Evolutionary conservation across 495 filamentous ascomycete species (phyloP).

Genomic region (Trichoderma virens): DNA sequence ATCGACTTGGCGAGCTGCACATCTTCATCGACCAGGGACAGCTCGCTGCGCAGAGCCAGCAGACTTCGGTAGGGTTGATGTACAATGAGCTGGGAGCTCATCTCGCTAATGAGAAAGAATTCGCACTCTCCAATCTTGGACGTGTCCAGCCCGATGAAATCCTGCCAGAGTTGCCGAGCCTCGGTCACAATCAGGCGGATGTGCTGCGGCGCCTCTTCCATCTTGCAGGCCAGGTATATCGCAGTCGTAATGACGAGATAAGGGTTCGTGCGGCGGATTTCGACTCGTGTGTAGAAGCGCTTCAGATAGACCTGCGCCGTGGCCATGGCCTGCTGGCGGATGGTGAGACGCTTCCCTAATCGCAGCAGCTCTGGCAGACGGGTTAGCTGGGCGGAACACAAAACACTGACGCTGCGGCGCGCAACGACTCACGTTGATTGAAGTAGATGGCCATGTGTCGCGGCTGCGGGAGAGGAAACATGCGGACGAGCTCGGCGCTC

Average conservation of each 20-base stretch:
- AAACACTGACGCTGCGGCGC: constrained; percentile 21
- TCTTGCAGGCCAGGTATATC: constrained; percentile 93
- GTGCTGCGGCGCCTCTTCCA: constrained; percentile 97
- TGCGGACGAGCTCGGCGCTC: constrained; percentile 60
- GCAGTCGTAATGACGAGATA: constrained; percentile 87
- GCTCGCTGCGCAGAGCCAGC: constrained; percentile 58
- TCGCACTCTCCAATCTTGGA: constrained; percentile 91
- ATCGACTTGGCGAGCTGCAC: constrained; percentile 70
- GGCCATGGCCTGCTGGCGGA: constrained; percentile 86
- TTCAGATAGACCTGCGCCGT: constrained; percentile 93
- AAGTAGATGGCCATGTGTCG: constrained; percentile 87
- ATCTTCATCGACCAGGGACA: constrained; percentile 72
- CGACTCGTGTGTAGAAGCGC: constrained; percentile 85
- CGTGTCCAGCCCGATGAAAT: constrained; percentile 73
- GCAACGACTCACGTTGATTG: constrained; percentile 57
- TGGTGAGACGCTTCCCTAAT: constrained; percentile 68
- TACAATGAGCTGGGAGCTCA: constrained; percentile 89
- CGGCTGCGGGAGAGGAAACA: constrained; percentile 73
- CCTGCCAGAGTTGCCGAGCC: constrained; percentile 83
- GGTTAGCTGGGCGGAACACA: not conserved
- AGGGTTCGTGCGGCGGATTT: constrained; percentile 87
- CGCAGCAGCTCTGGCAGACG: constrained; percentile 60
- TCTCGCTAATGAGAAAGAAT: constrained; percentile 89
- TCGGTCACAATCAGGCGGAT: constrained; percentile 82
- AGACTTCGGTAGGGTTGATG: constrained; percentile 96